Evolutionary conservation across 768 basidiomycete genomes (phyloP), one percentile per base, ranked within the genome.

Genomic region (Boletus rubroflammeus): DNA sequence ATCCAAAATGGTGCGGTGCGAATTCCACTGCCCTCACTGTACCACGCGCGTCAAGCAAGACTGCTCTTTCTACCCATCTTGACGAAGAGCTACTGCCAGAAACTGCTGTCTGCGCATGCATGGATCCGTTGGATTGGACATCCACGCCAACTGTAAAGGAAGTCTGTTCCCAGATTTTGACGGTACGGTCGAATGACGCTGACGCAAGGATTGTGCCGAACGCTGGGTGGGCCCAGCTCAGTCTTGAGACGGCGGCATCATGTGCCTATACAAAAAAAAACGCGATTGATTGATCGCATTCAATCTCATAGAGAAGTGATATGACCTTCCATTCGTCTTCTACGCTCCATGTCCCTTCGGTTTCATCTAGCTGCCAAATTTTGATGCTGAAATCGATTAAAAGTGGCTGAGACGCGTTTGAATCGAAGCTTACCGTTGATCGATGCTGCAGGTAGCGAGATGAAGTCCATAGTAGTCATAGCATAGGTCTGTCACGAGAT

Each of bases 271-370:
- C n/a, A n/a, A n/a, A n/a, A 35, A 49, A 45, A 55, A 34, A 44
- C n/a, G 1, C 1, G 14, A 26, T 58, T 29, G 55, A 50, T 23
- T 38, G 35, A 31, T 40, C 40, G 29, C 17, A 19, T 34, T 31
- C 35, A 11, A 38, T 35, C 26, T 21, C 10, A n/a, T 34, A 15
- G 17, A 36, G 19, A 50, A 38, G 9, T 39, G n/a, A 55, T 52
- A 45, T n/a, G 50, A 88, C 93, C 78, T 93, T 95, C 94, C 94
- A 97, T 63, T 95, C 93, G 52, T 90, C 86, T 63, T 92, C 87
- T 2, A 84, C 78, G 34, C 72, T 80, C 93, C 93, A 94, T 5
- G 76, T 78, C 6, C 88, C 88, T 35, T 78, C 84, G 3, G 62
- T 68, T 62, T 92, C 88, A 56, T 93, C 86, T 29, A 91, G 63